Evolutionary conservation across 1,139 yeast genomes (phyloP).

Genomic region (Diutina catenulata): DNA sequence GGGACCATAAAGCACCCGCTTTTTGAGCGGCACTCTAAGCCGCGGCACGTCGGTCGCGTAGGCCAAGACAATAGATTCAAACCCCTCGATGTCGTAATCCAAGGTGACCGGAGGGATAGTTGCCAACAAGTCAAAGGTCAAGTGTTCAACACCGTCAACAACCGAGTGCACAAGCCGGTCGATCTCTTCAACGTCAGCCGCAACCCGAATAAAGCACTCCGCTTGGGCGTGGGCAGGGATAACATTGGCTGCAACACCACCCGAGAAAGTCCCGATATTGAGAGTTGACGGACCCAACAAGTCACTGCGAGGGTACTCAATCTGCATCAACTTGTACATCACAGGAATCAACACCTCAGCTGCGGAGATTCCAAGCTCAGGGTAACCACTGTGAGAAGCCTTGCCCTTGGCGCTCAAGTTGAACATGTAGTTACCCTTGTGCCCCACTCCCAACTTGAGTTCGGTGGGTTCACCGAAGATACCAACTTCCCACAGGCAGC

Average conservation of each 20-base stretch:
- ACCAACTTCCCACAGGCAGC: conserved; percentile 45
- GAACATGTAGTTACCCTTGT: conserved; percentile 43
- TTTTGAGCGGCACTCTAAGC: conserved; percentile 22
- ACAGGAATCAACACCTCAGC: conserved; percentile 43
- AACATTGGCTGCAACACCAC: conserved; percentile 54
- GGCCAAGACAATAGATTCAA: conserved; percentile 42
- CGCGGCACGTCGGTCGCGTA: conserved; percentile 60
- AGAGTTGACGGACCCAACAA: conserved; percentile 51
- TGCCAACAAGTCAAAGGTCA: conserved; percentile 9
- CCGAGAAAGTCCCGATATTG: conserved; percentile 47
- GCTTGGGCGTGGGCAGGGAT: conserved; percentile 51
- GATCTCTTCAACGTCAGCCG: conserved; percentile 32
- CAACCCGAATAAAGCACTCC: conserved; percentile 38
- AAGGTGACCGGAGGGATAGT: conserved; percentile 31
- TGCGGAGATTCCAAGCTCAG: conserved; percentile 56
- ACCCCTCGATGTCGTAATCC: conserved; percentile 52
- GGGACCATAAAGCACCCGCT: conserved; percentile 54
- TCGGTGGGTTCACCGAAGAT: conserved; percentile 74
- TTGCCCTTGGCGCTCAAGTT: conserved; percentile 38
- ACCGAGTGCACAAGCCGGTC: conserved; percentile 21
- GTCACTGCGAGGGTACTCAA: conserved; percentile 38
- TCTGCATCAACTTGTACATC: conserved; percentile 19
- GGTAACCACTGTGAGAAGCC: conserved; percentile 62
- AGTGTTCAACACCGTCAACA: conserved; percentile 19
- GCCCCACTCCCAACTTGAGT: conserved; percentile 56